Conservation (phyloP, 768 basidiomycete species). For the Xanthoconium stramineum region DNA sequence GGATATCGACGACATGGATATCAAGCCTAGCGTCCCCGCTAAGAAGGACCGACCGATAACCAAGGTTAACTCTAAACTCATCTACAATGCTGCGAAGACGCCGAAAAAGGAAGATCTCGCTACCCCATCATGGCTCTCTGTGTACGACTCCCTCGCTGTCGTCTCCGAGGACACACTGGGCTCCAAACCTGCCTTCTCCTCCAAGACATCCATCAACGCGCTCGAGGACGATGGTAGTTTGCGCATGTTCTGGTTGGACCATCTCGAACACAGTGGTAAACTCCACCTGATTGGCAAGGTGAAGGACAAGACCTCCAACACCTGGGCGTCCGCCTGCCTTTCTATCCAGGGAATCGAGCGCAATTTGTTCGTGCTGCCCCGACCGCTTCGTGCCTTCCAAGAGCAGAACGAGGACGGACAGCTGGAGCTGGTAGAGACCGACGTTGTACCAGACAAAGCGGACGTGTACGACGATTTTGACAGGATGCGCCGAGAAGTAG, state of each 20-base stretch:
- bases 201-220: constrained; percentile 46
- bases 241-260: constrained; percentile 95
- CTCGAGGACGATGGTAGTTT: constrained; percentile 83
- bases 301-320: constrained; percentile 61
- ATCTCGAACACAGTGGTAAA: constrained; percentile 80
- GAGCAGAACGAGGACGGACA: constrained; percentile 30
- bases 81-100: neutral
- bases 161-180: constrained; percentile 60
- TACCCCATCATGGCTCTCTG: constrained; percentile 65
- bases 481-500: constrained; percentile 63
- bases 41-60: constrained; percentile 17
- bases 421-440: constrained; percentile 57
- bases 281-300: constrained; percentile 92
- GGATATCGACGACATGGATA: constrained; percentile 55
- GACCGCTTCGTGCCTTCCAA: constrained; percentile 53
- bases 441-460: constrained; percentile 61
- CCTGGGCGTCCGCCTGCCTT: constrained; percentile 84
- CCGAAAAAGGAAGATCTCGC: constrained; percentile 46
- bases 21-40: constrained; percentile 36
- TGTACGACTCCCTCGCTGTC: constrained; percentile 70
- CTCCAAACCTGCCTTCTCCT: constrained; percentile 34
- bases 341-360: constrained; percentile 83
- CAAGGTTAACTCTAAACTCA: constrained; percentile 17
- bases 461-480: constrained; percentile 88
- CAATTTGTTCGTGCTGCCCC: constrained; percentile 86